Conservation (phyloP, 441 rosid genomes). For the Macaranga tanarius region DNA sequence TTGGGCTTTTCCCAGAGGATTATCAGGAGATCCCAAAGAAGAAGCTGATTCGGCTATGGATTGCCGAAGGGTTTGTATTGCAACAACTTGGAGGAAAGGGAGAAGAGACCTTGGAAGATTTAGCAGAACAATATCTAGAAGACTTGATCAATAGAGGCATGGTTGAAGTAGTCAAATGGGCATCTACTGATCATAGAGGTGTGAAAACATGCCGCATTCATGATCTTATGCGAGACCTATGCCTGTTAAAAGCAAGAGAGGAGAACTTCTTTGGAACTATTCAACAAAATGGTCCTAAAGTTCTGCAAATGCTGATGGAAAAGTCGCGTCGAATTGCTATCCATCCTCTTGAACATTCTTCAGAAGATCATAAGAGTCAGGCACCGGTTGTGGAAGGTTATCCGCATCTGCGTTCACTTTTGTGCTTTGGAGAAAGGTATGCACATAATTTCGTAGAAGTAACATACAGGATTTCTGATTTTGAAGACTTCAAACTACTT, state of each 20-base stretch:
- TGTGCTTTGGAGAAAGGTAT: neutral
- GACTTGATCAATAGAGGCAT: constrained; percentile 36
- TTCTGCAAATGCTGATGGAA: too few relatives aligned
- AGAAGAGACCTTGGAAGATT: constrained; percentile 27
- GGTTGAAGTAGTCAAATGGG: constrained; percentile 29
- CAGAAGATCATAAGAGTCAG: constrained; percentile 2
- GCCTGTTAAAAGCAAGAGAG: constrained; percentile 28
- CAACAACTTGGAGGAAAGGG: neutral
- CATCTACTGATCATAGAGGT: constrained; percentile 6
- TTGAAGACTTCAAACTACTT: neutral
- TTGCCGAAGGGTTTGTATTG: constrained; percentile 31
- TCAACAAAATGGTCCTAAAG: neutral
- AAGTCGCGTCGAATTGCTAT: too few relatives aligned
- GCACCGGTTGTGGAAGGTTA: neutral
- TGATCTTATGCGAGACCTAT: constrained; percentile 36
- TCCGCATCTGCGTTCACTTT: constrained; percentile 2
- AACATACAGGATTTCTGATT: neutral
- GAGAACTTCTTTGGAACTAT: constrained; percentile 5
- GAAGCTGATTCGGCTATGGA: constrained; percentile 21
- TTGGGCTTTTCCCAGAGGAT: constrained; percentile 34
- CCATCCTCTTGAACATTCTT: neutral
- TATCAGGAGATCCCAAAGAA: constrained; percentile 8
- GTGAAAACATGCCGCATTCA: constrained; percentile 32
- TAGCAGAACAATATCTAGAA: constrained; percentile 30
- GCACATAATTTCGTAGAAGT: neutral